These are phyloP conservation scores for Kodamaea sp. DNA, from an alignment of 1,139 yeast species.

Conservation along the genomic window DNA sequence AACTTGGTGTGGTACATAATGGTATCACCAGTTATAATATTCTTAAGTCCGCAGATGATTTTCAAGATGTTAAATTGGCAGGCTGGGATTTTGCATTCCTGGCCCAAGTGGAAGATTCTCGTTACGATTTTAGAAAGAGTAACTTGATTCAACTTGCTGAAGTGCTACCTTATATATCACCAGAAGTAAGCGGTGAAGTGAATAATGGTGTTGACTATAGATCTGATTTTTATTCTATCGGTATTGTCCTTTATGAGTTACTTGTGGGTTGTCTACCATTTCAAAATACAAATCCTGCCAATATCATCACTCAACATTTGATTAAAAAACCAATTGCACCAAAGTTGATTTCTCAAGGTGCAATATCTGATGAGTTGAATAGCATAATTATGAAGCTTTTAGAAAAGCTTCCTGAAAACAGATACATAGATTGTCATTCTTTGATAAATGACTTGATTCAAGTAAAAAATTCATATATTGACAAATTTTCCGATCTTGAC, in stretches of 20 bases:
- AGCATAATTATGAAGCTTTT: slow-evolving; percentile 42
- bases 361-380: slow-evolving; percentile 38
- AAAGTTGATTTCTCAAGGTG: slow-evolving; percentile 25
- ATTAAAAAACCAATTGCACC: slow-evolving; percentile 43
- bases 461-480: slow-evolving; percentile 20
- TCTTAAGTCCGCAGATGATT: slow-evolving; percentile 27
- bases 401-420: slow-evolving; percentile 39
- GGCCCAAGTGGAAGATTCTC: slow-evolving; percentile 41
- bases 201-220: slow-evolving; percentile 43
- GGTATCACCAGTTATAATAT: slow-evolving; percentile 43
- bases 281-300: slow-evolving; percentile 38
- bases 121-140: slow-evolving; percentile 29
- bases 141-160: slow-evolving; percentile 31
- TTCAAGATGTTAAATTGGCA: slow-evolving; percentile 33
- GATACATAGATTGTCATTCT: slow-evolving; percentile 39
- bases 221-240: slow-evolving; percentile 51
- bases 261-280: slow-evolving; percentile 47
- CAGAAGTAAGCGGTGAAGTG: slow-evolving; percentile 47
- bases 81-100: slow-evolving; percentile 54
- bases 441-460: slow-evolving; percentile 37
- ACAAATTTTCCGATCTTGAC: slow-evolving; percentile 5
- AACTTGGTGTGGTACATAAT: slow-evolving; percentile 47
- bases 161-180: slow-evolving; percentile 49
- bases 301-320: slow-evolving; percentile 41
- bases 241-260: slow-evolving; percentile 49